These are phyloP conservation scores for Talaromyces liani DNA, from an alignment of 495 filamentous ascomycete species.

Conservation along the genomic window DNA sequence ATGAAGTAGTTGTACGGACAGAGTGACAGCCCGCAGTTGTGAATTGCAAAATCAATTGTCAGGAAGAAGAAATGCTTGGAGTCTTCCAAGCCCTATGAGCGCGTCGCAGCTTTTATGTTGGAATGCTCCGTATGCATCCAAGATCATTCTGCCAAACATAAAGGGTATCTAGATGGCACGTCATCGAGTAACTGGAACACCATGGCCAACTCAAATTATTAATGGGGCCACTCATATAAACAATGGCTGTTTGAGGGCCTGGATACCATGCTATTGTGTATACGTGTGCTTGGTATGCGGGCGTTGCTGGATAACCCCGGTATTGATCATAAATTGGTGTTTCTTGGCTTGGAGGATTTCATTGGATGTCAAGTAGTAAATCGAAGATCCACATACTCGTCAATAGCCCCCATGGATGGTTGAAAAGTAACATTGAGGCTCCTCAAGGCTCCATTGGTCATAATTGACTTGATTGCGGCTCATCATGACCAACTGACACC, in stretches of 20 bases:
- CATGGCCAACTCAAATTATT: neutral
- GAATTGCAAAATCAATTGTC: neutral
- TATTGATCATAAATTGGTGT: neutral
- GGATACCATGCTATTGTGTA: neutral
- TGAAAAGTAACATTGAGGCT: neutral
- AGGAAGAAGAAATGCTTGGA: neutral
- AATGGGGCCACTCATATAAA: neutral
- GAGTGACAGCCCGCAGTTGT: neutral
- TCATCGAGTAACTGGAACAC: neutral
- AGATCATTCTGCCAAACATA: neutral
- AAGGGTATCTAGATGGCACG: neutral
- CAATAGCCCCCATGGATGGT: neutral
- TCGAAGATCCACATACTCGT: neutral
- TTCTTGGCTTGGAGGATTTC: neutral
- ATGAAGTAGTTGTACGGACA: neutral
- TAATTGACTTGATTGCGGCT: neutral
- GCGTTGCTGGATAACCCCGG: neutral
- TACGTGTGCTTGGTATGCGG: neutral
- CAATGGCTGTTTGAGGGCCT: neutral
- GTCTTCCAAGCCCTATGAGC: too few species aligned
- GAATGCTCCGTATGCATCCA: neutral
- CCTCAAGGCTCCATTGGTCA: neutral
- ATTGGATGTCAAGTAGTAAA: neutral
- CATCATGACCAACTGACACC: neutral
- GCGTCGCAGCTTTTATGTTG: neutral